A percentile compares a stretch with the other conserved stretches of the same genome.
Conservation (phyloP, 2,329 filamentous ascomycete species). For the Ophiostoma quercus region DNA sequence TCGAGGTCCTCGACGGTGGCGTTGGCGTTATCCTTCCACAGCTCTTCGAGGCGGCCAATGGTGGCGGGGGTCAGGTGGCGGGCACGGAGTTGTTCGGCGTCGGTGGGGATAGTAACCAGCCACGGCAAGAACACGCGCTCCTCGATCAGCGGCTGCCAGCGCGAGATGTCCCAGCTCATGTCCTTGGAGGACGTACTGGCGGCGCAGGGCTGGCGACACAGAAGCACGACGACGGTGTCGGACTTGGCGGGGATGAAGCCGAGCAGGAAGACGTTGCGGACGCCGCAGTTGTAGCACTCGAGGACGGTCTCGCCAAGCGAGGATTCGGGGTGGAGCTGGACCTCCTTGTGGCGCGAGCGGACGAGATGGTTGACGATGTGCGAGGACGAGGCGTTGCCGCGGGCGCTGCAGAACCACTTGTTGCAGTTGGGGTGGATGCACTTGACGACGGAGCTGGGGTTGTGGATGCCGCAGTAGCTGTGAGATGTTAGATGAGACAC, state of each 20-base stretch:
- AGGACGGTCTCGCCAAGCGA: conserved; percentile 91
- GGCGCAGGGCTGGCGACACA: conserved; percentile 94
- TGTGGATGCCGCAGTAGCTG: conserved; percentile 93
- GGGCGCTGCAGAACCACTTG: conserved; percentile 99
- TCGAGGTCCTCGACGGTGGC: conserved; percentile 89
- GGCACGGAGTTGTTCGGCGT: conserved; percentile 92
- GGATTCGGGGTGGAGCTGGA: conserved; percentile 90
- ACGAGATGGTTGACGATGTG: conserved; percentile 99
- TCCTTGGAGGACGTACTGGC: conserved; percentile 94
- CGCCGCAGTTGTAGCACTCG: conserved; percentile 98
- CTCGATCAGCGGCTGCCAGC: conserved; percentile 96
- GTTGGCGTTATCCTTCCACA: conserved; percentile 93
- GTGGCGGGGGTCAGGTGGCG: conserved; percentile 88
- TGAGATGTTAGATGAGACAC: conserved; percentile 35
- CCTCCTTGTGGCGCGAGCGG: conserved; percentile 95
- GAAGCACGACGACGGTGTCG: conserved; percentile 91
- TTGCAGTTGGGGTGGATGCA: conserved; percentile 91
- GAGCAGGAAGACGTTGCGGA: conserved; percentile 97
- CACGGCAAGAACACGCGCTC: conserved; percentile 91
- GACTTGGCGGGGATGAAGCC: conserved; percentile 98
- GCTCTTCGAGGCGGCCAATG: conserved; percentile 92
- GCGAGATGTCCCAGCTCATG: conserved; percentile 98
- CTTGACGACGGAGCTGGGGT: conserved; percentile 90
- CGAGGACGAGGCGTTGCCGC: conserved; percentile 91
- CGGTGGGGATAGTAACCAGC: conserved; percentile 83